Evolutionary conservation across 164 flowering plant species (phyloP).

Genomic region (Vitis rotundifolia): DNA sequence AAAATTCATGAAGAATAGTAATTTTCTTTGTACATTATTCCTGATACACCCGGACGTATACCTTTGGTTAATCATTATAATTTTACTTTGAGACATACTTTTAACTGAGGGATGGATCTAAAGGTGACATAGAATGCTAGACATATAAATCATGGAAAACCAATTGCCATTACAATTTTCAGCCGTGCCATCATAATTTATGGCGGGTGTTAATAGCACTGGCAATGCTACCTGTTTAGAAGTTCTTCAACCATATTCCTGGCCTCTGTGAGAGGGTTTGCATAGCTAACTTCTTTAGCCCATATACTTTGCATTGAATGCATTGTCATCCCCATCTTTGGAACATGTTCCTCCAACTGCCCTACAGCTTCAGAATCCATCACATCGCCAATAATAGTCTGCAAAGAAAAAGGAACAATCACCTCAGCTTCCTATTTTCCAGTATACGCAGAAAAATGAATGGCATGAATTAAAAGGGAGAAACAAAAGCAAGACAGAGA

Average conservation of each 20-base stretch:
- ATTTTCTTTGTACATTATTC: too few relatives aligned
- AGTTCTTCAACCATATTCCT: slow-evolving; percentile 45
- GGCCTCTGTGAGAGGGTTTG: slow-evolving; percentile 51
- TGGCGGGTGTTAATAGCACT: background rate
- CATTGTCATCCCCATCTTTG: slow-evolving; percentile 30
- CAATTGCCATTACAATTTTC: too few relatives aligned
- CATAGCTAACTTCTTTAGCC: slow-evolving; percentile 46
- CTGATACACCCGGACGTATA: too few relatives aligned
- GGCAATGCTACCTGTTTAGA: slow-evolving; percentile 14
- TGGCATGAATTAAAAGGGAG: background rate
- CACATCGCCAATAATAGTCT: slow-evolving; percentile 48
- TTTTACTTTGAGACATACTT: too few relatives aligned
- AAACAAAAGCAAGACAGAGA: too few relatives aligned
- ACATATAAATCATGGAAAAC: too few relatives aligned
- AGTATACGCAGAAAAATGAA: background rate
- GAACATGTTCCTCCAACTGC: slow-evolving; percentile 29
- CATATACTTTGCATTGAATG: slow-evolving; percentile 52
- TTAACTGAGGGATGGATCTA: too few relatives aligned
- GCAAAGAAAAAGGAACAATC: slow-evolving; percentile 17
- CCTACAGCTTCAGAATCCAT: slow-evolving; percentile 48
- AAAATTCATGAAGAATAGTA: too few relatives aligned
- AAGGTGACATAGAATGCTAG: too few relatives aligned
- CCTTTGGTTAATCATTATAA: too few relatives aligned
- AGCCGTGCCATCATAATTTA: too few relatives aligned
- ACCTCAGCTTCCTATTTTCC: background rate